Conservation (phyloP, 805 yeast genomes). For the Wickerhamomyces strasburgensis region DNA sequence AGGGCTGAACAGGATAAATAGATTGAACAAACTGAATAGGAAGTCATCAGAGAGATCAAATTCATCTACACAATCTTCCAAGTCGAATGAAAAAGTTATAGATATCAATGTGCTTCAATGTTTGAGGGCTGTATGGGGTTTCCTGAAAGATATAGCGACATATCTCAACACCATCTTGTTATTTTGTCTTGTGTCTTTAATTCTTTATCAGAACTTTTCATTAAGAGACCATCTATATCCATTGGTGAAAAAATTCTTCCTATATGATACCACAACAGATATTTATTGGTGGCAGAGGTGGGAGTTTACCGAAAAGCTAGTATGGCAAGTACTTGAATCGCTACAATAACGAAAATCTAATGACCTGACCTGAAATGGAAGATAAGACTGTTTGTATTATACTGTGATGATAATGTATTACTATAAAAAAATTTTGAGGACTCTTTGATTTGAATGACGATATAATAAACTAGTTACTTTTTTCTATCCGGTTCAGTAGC, state of each 20-base stretch:
- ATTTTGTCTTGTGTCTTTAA: constrained; percentile 4
- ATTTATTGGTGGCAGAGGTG: constrained; percentile 22
- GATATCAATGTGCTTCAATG: constrained; percentile 3
- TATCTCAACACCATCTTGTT: constrained; percentile 7
- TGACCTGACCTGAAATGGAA: too few species aligned
- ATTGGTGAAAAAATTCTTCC: constrained; percentile 1
- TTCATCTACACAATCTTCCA: not conserved
- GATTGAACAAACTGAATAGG: too few species aligned
- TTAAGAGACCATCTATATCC: constrained; percentile 4
- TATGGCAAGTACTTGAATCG: constrained; percentile 17
- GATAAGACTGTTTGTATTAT: too few species aligned
- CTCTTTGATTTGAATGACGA: too few species aligned
- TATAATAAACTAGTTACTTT: too few species aligned
- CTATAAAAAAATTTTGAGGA: too few species aligned
- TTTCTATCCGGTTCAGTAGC: too few species aligned
- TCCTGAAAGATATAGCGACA: not conserved
- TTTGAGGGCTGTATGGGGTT: not conserved
- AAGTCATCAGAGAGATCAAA: not conserved
- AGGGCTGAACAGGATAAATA: too few species aligned
- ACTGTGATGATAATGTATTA: too few species aligned
- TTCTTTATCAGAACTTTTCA: constrained; percentile 2
- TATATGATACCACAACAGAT: constrained; percentile 12
- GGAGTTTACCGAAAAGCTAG: constrained; percentile 8
- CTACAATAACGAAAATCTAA: constrained; percentile 4
- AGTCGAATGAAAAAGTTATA: not conserved